Base-by-base conservation (phyloP, 495 filamentous ascomycete genomes). In the Penicillium roqueforti region DNA sequence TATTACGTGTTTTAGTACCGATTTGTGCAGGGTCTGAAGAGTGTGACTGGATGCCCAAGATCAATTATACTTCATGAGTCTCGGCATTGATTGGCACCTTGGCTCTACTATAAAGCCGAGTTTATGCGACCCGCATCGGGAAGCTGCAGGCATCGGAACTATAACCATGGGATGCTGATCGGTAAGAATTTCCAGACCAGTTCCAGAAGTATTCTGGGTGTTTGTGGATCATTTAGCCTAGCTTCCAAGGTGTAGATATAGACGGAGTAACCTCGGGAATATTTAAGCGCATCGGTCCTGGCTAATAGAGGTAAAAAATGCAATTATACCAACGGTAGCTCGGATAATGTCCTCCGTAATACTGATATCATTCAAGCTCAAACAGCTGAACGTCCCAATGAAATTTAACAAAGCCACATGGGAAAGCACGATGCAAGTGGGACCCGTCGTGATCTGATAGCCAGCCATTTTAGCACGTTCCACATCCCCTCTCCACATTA, bases 381-480 rank as follows among this genome's bases (percentile, higher is more conserved):
- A 31, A 9, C n/a, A n/a, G n/a, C 28, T 31, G 28, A 50, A 29
- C 22, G 22, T 23, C 4, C 28, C 28, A 11, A 31, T 31, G 10
- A 11, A 11, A 31, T 31, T 37, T 47, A 37, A 51, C 36, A 52
- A 48, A 39, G 53, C 60, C 63, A 66, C 61, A 66, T 66, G 63
- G 63, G 46, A 62, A 20, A 19, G 48, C 25, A 22, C 51, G 55
- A 45, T 58, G 47, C 8, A 29, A 23, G 4, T 23, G 56, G 53
- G 56, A 45, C 56, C 51, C 5, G 18, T 8, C 36, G 31, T 48
- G 60, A 55, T 59, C 51, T 64, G 40, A 49, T 54, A 64, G 62
- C 69, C 69, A 70, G 57, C 66, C 68, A 66, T 72, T 68, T 61
- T 36, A 47, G 60, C 69, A 72, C 69, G 69, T 72, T 72, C 46